Evolutionary conservation across 352 stramenopile genomes (phyloP).

Genomic region (Phytopythium montanum): DNA sequence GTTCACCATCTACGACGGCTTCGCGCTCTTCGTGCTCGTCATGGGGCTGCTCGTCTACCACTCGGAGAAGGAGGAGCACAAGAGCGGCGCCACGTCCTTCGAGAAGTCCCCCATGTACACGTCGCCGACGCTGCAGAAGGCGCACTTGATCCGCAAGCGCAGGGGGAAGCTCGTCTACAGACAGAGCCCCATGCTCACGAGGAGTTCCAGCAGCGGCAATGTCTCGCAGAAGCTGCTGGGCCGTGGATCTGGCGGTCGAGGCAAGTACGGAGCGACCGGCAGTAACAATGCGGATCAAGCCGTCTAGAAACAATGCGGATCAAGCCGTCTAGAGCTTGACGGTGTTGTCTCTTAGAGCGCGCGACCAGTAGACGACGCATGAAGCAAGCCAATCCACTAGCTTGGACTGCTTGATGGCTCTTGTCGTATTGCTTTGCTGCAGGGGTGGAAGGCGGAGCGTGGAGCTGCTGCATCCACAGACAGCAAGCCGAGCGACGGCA

Average conservation of each 20-base stretch:
- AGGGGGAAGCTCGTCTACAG: constrained; percentile 79
- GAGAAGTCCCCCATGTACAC: constrained; percentile 87
- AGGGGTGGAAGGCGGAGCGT: neutral
- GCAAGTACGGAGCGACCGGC: constrained; percentile 58
- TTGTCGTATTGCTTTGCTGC: neutral
- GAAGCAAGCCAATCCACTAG: neutral
- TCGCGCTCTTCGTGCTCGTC: constrained; percentile 83
- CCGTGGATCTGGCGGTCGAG: constrained; percentile 27
- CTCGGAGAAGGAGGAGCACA: constrained; percentile 82
- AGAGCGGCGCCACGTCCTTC: constrained; percentile 51
- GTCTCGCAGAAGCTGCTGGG: constrained; percentile 60
- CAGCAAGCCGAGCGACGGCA: constrained; percentile 41
- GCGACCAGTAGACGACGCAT: no score
- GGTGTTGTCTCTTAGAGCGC: no score
- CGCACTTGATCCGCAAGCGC: constrained; percentile 77
- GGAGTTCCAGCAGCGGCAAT: constrained; percentile 38
- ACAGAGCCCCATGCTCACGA: constrained; percentile 71
- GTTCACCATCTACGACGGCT: constrained; percentile 88
- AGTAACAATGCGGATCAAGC: neutral
- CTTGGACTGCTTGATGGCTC: no score
- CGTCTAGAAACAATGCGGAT: neutral
- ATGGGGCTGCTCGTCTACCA: constrained; percentile 86
- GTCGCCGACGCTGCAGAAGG: constrained; percentile 81
- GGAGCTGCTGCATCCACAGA: neutral
- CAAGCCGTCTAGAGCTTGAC: neutral